phyloP scores from a whole-genome alignment of 2,329 filamentous ascomycete genomes.

The Botrytis sinoallii region DNA sequence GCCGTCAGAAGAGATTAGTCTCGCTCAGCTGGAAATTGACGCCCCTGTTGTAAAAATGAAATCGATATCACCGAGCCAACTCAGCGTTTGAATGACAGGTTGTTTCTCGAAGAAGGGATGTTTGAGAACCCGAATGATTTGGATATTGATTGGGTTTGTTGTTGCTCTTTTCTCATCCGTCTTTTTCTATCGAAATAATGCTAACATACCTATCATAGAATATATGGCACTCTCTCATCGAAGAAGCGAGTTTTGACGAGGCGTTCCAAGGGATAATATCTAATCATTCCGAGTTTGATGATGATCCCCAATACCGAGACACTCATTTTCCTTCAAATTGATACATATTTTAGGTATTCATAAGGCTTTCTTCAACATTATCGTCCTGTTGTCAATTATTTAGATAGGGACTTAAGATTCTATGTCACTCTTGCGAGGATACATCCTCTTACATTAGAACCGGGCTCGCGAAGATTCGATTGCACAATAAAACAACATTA shows the following conservation, averaged over 20 bases:
- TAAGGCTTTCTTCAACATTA: not conserved
- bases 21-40: too few relatives aligned
- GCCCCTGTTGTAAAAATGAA: not conserved
- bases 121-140: not conserved
- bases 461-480: not conserved
- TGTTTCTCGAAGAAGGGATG: not conserved
- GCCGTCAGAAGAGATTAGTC: too few relatives aligned
- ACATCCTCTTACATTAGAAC: not conserved
- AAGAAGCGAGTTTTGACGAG: not conserved
- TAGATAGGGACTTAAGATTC: not conserved
- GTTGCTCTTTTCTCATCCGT: not conserved
- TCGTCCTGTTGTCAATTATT: not conserved
- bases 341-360: not conserved
- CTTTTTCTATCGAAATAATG: not conserved
- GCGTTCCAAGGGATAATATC: not conserved
- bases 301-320: too few relatives aligned
- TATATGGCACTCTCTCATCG: not conserved
- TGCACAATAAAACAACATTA: not conserved
- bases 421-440: not conserved
- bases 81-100: accelerated
- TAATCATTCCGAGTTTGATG: not conserved
- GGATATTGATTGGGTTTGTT: not conserved
- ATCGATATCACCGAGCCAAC: not conserved
- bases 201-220: not conserved
- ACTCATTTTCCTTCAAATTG: too few relatives aligned